Conservation (phyloP, 2,329 filamentous ascomycete genomes). For the Polytolypa hystricis region DNA sequence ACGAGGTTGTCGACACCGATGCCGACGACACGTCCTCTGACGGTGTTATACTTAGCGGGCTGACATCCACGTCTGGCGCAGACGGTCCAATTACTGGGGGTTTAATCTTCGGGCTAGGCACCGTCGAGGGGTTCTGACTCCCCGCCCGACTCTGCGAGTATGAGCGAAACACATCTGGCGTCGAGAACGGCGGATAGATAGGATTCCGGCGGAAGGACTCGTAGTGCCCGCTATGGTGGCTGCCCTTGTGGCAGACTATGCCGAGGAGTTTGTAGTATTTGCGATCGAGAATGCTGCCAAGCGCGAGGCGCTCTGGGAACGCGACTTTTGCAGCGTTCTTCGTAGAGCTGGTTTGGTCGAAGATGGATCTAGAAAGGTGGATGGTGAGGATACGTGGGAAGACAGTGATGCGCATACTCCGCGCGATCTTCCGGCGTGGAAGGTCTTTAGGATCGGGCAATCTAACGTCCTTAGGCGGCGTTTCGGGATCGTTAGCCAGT, state of each 20-base stretch:
- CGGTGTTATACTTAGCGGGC: conserved; percentile 19
- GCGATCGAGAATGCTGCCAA: conserved; percentile 68
- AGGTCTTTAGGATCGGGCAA: conserved; percentile 65
- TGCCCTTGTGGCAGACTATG: conserved; percentile 88
- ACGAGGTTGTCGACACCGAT: conserved; percentile 22
- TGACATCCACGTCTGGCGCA: conserved; percentile 17
- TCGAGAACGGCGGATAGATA: conserved; percentile 67
- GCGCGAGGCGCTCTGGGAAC: conserved; percentile 74
- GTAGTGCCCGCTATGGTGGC: conserved; percentile 93
- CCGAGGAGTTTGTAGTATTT: conserved; percentile 75
- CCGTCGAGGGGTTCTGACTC: conserved; percentile 40
- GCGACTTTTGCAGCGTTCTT: conserved; percentile 93
- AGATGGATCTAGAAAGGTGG: conserved; percentile 88
- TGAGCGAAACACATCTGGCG: conserved; percentile 64
- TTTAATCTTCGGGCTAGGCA: conserved; percentile 38
- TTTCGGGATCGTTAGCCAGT: conserved; percentile 72
- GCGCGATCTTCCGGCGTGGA: conserved; percentile 73
- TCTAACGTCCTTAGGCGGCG: conserved; percentile 56
- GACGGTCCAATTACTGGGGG: conserved; percentile 24
- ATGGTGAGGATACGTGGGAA: conserved; percentile 88
- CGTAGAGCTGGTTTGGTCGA: conserved; percentile 64
- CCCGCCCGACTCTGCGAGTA: conserved; percentile 55
- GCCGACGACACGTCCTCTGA: conserved; percentile 20
- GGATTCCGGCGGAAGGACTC: conserved; percentile 89
- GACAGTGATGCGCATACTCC: conserved; percentile 72